These are phyloP conservation scores for Lipomyces yarrowii DNA, from an alignment of 1,139 yeast genomes.

Conservation along the genomic window DNA sequence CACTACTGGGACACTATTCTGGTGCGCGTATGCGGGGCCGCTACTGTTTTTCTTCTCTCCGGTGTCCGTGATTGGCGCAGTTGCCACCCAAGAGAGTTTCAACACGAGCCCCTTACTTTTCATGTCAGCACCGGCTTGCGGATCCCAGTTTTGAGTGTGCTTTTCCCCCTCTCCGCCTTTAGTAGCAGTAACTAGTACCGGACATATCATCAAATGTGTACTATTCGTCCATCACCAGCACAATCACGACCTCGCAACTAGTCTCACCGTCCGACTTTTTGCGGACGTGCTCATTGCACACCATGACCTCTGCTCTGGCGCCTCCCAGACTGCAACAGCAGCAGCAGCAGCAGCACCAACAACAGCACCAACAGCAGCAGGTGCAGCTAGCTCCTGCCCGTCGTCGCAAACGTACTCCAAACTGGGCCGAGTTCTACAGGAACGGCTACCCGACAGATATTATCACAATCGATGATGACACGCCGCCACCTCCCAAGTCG, in stretches of 20 bases:
- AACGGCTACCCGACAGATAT: conserved; percentile 43
- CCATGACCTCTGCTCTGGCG: conserved; percentile 11
- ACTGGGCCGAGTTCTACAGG: conserved; percentile 42
- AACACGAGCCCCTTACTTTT: too few relatives aligned
- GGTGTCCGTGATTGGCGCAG: too few relatives aligned
- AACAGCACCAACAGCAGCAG: too few relatives aligned
- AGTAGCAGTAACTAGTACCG: too few relatives aligned
- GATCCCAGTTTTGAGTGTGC: too few relatives aligned
- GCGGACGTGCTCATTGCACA: background rate
- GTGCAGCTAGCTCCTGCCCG: too few relatives aligned
- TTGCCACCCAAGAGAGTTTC: too few relatives aligned
- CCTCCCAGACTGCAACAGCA: conserved; percentile 12
- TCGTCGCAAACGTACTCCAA: conserved; percentile 29
- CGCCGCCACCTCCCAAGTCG: conserved; percentile 22
- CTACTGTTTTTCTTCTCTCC: too few relatives aligned
- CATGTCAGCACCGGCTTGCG: too few relatives aligned
- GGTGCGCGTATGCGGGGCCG: too few relatives aligned
- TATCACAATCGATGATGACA: conserved; percentile 41
- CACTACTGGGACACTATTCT: too few relatives aligned
- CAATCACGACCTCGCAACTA: background rate
- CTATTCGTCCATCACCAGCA: background rate
- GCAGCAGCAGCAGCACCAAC: conserved; percentile 23
- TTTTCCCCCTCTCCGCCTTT: too few relatives aligned
- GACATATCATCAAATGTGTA: background rate
- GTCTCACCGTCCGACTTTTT: background rate